Evolutionary conservation across 148 eudicot genomes (phyloP).

Genomic region (Talinum fruticosum): DNA sequence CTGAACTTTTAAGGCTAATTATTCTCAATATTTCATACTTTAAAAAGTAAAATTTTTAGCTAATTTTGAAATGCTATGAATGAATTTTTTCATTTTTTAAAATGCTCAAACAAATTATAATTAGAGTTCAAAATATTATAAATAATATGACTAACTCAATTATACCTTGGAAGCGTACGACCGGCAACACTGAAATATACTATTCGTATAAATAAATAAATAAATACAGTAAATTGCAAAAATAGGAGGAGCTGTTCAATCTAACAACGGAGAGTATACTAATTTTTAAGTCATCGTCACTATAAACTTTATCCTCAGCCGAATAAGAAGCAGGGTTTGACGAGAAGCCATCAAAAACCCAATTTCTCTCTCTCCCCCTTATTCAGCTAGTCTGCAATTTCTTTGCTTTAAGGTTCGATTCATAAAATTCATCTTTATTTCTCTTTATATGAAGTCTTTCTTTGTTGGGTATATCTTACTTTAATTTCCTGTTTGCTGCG

Average conservation of each 20-base stretch:
- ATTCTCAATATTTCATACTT: too few species aligned
- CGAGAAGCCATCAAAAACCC: constrained; percentile 3
- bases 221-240: background rate
- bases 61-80: too few species aligned
- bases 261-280: background rate
- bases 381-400: background rate
- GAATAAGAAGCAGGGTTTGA: background rate
- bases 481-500: background rate
- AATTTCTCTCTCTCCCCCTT: background rate
- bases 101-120: too few species aligned
- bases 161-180: too few species aligned
- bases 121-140: too few species aligned
- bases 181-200: too few species aligned
- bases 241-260: background rate
- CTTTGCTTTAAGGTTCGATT: constrained; percentile 17
- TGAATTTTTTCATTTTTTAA: too few species aligned
- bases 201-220: too few species aligned
- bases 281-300: constrained; percentile 10
- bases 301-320: constrained; percentile 16
- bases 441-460: background rate
- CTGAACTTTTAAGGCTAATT: too few species aligned
- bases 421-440: background rate
- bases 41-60: too few species aligned
- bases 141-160: too few species aligned
- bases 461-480: background rate